phyloP scores from a whole-genome alignment of 352 stramenopile species.

The Peronospora destructor region DNA sequence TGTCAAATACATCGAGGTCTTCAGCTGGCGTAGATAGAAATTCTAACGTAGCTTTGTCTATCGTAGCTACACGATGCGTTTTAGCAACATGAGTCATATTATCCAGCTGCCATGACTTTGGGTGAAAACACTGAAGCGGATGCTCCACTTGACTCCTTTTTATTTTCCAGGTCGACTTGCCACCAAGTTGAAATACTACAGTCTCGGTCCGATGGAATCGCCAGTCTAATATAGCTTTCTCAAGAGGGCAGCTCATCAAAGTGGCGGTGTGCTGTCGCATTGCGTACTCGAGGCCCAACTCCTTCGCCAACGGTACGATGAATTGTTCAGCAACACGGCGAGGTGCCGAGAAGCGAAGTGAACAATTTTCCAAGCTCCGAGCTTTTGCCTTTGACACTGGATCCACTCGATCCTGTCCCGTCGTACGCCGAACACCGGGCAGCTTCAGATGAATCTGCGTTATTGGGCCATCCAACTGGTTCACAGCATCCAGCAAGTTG shows the following conservation, averaged over 20 bases:
- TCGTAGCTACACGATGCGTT: slow-evolving; percentile 11
- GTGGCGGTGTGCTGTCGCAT: slow-evolving; percentile 13
- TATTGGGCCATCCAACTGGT: slow-evolving; percentile 7
- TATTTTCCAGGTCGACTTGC: slow-evolving; percentile 26
- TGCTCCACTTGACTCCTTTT: slow-evolving; percentile 15
- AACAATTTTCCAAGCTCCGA: slow-evolving; percentile 12
- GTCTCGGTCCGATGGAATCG: slow-evolving; percentile 34
- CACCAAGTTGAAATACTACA: slow-evolving; percentile 38
- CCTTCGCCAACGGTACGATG: slow-evolving; percentile 22
- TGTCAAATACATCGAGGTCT: slow-evolving; percentile 22
- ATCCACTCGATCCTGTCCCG: slow-evolving; percentile 7
- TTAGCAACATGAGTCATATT: slow-evolving; percentile 16
- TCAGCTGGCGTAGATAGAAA: slow-evolving; percentile 17
- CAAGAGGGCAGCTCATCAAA: slow-evolving; percentile 17
- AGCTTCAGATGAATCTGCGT: slow-evolving; percentile 8
- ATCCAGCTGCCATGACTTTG: slow-evolving; percentile 12
- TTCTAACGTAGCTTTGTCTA: neutral
- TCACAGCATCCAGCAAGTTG: slow-evolving; percentile 22
- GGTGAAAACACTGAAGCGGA: slow-evolving; percentile 27
- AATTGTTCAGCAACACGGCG: slow-evolving; percentile 14
- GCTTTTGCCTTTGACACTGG: slow-evolving; percentile 14
- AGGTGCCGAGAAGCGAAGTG: slow-evolving; percentile 28
- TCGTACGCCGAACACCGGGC: slow-evolving; percentile 3
- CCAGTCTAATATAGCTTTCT: slow-evolving; percentile 25
- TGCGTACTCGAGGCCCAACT: slow-evolving; percentile 24